Evolutionary conservation across 768 basidiomycete genomes (phyloP), one percentile per base, ranked within the genome.

Genomic region (Cystofilobasidium macerans): DNA sequence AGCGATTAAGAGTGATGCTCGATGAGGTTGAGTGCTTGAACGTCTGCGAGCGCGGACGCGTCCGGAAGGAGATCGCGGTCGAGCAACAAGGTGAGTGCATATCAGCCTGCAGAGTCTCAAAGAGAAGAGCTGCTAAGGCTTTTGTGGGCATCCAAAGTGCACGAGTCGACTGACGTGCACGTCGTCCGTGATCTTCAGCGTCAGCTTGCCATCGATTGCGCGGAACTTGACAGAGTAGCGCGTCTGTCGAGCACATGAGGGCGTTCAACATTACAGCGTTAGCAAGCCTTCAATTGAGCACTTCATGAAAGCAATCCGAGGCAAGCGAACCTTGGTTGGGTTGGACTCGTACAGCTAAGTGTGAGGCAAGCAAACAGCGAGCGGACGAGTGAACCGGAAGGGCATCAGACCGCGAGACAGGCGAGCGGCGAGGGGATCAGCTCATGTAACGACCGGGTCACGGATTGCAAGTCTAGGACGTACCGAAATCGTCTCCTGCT

Each of bases 1-100:
- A 97, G 71, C 93, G 87, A 80, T 97, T 95, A 69, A 98, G 85
- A 78, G 89, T 90, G 74, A 94, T 86, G 59, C 88, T 89, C 3
- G 92, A 95, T 71, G 86, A 85, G 1, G 93, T 94, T 77, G 93
- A 91, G 81, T 94, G 97, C 77, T 93, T 95, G 71, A 97, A 81
- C 75, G 91, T 94, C 94, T 98, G 74, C 13, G 26, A 16, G 42
- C 16, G 22, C 24, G 3, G 2, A 3, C 2, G 22, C 22, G 45
- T 47, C 1, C 8, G 54, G 62, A 30, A 22, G 56, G 53, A 57
- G 20, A 28, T 22, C n/a, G 45, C 11, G 26, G 58, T 28, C 5
- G 32, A 53, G 13, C 35, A 42, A 24, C 60, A 7, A 38, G 36
- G 7, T 38, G 36, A 7, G 36, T 8, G 36, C 8, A 68, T 30